Conservation (phyloP, 2,329 filamentous ascomycete species). For the Ceratocystis harringtonii region DNA sequence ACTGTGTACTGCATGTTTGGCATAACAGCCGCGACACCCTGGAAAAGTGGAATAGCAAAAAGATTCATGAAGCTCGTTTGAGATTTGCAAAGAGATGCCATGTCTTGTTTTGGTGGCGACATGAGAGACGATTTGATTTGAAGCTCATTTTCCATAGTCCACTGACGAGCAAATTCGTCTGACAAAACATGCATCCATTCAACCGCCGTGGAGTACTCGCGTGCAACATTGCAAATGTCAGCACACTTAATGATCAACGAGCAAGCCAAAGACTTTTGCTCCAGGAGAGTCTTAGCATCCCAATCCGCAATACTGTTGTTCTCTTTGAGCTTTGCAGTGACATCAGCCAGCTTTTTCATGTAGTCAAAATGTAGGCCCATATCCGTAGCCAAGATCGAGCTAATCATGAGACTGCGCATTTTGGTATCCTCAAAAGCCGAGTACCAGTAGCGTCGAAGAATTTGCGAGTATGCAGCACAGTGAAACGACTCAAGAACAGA, state of each 20-base stretch:
- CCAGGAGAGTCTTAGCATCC: slow-evolving; percentile 60
- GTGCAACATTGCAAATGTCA: slow-evolving; percentile 94
- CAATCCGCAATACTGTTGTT: slow-evolving; percentile 55
- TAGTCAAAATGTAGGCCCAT: slow-evolving; percentile 97
- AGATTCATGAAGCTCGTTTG: slow-evolving; percentile 96
- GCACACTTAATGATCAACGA: slow-evolving; percentile 93
- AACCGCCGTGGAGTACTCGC: slow-evolving; percentile 65
- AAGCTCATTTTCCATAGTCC: slow-evolving; percentile 77
- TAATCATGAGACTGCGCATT: slow-evolving; percentile 86
- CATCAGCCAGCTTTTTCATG: slow-evolving; percentile 70
- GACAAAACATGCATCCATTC: slow-evolving; percentile 91
- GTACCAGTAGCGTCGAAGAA: slow-evolving; percentile 85
- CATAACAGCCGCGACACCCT: slow-evolving; percentile 71
- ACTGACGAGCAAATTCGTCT: slow-evolving; percentile 87
- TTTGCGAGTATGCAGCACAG: slow-evolving; percentile 92
- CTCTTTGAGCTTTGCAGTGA: slow-evolving; percentile 62
- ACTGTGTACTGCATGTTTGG: slow-evolving; percentile 74
- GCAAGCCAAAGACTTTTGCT: slow-evolving; percentile 68
- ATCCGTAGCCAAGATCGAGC: slow-evolving; percentile 91
- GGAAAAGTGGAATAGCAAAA: slow-evolving; percentile 84
- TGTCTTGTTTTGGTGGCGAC: slow-evolving; percentile 68
- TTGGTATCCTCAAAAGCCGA: slow-evolving; percentile 60
- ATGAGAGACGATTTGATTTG: slow-evolving; percentile 79
- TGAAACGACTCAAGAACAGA: slow-evolving; percentile 96
- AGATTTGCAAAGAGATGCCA: slow-evolving; percentile 66